Evolutionary conservation across 2,329 filamentous ascomycete species (phyloP).

Genomic region (Macrophomina phaseolina): DNA sequence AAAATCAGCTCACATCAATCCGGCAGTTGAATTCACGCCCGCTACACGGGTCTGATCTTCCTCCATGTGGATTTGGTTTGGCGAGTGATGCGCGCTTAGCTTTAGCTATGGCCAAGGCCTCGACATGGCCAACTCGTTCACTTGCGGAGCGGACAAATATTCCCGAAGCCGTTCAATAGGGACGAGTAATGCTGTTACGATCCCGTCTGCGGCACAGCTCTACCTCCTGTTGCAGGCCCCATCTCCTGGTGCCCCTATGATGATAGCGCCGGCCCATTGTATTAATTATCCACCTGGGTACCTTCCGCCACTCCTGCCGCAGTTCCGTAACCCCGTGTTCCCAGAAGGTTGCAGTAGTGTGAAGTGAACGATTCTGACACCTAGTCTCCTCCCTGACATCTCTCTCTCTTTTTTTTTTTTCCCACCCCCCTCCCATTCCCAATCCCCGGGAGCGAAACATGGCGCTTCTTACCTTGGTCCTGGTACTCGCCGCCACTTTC

Average conservation of each 20-base stretch:
- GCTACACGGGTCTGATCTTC: not conserved
- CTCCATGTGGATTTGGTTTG: not conserved
- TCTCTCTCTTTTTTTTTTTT: not conserved
- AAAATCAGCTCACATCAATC: constrained; percentile 2
- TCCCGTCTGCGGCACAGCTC: not conserved
- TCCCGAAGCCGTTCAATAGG: not conserved
- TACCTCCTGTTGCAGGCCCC: not conserved
- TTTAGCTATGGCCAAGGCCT: not conserved
- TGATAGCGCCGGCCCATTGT: not conserved
- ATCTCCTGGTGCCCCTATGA: not conserved
- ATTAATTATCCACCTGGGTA: not conserved
- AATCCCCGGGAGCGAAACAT: not conserved
- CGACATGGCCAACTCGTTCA: not conserved
- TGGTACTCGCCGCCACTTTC: constrained; percentile 14
- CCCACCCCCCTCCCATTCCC: not conserved
- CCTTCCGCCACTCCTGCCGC: not conserved
- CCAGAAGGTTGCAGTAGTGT: too few relatives aligned
- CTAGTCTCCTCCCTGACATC: not conserved
- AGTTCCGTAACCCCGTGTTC: not conserved
- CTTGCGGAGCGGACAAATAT: not conserved
- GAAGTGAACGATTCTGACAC: too few relatives aligned
- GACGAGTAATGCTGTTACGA: not conserved
- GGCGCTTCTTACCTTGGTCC: constrained; percentile 17
- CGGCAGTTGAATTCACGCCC: constrained; percentile 10
- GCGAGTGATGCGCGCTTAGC: not conserved